Percentiles rank a stretch among this genome's conserved stretches.
Conservation (phyloP, 1,284 basidiomycete species). For the Coniferiporia sulphurascens region DNA sequence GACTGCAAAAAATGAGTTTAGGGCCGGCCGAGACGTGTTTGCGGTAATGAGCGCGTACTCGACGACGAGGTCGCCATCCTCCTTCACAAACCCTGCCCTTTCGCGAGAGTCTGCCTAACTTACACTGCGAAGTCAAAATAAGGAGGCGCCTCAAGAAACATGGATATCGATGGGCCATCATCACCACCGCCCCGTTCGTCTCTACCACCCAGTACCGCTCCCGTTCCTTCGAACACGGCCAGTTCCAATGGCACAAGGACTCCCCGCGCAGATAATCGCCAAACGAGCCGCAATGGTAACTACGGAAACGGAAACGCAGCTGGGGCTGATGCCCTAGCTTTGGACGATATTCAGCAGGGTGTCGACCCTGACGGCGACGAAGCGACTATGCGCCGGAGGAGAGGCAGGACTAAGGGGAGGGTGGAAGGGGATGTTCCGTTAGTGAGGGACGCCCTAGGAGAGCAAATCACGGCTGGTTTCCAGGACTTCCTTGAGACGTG, state of each 20-base stretch:
- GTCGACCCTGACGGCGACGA: constrained; percentile 37
- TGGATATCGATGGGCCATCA: constrained; percentile 38
- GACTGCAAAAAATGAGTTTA: background rate
- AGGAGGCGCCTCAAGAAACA: constrained; percentile 17
- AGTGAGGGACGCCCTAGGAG: constrained; percentile 89
- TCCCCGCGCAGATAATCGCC: constrained; percentile 36
- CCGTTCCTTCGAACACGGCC: constrained; percentile 39
- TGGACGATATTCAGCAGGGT: constrained; percentile 53
- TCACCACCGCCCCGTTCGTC: constrained; percentile 41
- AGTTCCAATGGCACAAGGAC: constrained; percentile 35
- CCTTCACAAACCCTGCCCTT: background rate
- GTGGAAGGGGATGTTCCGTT: constrained; percentile 67
- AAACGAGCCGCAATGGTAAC: constrained; percentile 25
- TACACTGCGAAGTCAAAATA: no score
- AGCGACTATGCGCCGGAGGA: constrained; percentile 36
- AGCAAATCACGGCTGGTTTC: constrained; percentile 88
- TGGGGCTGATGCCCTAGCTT: constrained; percentile 51
- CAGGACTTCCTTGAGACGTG: constrained; percentile 88
- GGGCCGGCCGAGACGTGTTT: background rate
- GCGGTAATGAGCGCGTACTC: background rate
- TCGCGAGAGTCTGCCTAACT: no score
- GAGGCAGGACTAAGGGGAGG: constrained; percentile 46
- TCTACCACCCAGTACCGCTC: constrained; percentile 67
- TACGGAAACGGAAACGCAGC: background rate
- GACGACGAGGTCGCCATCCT: background rate